Evolutionary conservation across 1,284 basidiomycete genomes (phyloP).

Genomic region (Trichosporon ovoides): DNA sequence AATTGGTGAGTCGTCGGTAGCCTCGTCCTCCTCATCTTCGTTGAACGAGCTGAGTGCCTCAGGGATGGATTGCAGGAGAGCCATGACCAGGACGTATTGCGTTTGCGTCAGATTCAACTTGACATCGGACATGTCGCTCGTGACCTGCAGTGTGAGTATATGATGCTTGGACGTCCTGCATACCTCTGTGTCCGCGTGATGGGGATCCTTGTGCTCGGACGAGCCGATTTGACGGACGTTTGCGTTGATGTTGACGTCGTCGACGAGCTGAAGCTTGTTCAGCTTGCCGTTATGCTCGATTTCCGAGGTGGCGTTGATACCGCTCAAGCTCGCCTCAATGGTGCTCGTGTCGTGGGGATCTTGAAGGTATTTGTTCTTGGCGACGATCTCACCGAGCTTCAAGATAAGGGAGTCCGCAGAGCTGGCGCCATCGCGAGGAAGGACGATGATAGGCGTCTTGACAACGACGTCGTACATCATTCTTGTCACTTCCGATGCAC

Average conservation of each 20-base stretch:
- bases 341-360: conserved; percentile 55
- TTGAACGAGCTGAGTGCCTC: conserved; percentile 55
- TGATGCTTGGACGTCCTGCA: conserved; percentile 16
- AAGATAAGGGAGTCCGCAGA: conserved; percentile 70
- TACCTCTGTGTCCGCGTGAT: conserved; percentile 68
- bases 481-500: conserved; percentile 74
- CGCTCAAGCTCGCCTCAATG: conserved; percentile 72
- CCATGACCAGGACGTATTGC: conserved; percentile 79
- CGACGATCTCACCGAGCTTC: conserved; percentile 82
- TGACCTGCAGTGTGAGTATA: conserved; percentile 27
- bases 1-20: conserved; percentile 10
- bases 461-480: conserved; percentile 89
- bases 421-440: conserved; percentile 66
- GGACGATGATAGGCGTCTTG: conserved; percentile 87
- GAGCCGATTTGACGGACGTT: conserved; percentile 59
- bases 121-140: conserved; percentile 74
- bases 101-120: conserved; percentile 80
- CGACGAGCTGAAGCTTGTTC: conserved; percentile 75
- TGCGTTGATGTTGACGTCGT: conserved; percentile 78
- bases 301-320: conserved; percentile 77
- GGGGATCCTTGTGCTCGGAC: conserved; percentile 50
- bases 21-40: conserved; percentile 37
- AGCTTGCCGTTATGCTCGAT: conserved; percentile 55
- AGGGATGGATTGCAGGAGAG: conserved; percentile 68
- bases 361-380: conserved; percentile 68